phyloP scores from a whole-genome alignment of 306 rosid species.

The Quercus alba region DNA sequence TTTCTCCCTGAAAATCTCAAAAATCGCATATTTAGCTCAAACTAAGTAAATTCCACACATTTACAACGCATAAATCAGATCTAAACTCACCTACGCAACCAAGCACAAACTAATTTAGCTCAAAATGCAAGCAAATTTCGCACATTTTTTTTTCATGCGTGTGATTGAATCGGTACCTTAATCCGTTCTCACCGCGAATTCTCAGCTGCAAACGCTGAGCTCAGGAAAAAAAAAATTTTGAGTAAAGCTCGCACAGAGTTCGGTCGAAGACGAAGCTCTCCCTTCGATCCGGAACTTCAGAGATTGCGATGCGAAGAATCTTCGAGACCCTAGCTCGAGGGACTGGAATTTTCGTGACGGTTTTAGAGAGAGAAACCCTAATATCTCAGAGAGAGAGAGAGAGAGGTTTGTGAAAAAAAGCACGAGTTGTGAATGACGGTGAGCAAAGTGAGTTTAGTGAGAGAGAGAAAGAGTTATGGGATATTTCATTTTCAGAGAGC shows the following conservation, averaged over 20 bases:
- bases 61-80: background rate
- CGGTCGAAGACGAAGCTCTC: background rate
- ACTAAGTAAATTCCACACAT: background rate
- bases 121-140: too few relatives aligned
- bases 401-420: background rate
- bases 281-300: background rate
- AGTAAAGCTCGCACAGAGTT: background rate
- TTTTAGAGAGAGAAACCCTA: constrained; percentile 18
- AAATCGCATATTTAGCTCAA: too few relatives aligned
- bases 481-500: background rate
- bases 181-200: background rate
- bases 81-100: background rate
- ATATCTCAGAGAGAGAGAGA: background rate
- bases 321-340: constrained; percentile 28
- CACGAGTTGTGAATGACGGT: constrained; percentile 17
- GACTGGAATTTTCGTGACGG: background rate
- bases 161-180: too few relatives aligned
- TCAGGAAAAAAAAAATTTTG: background rate
- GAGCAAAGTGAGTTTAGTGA: background rate
- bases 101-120: too few relatives aligned
- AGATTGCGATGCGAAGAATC: constrained; percentile 9
- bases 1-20: background rate
- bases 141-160: too few relatives aligned
- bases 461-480: background rate
- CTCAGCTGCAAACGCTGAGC: background rate